These are phyloP conservation scores for Carnegiea gigantea DNA, from an alignment of 179 eudicot species.

Conservation along the genomic window DNA sequence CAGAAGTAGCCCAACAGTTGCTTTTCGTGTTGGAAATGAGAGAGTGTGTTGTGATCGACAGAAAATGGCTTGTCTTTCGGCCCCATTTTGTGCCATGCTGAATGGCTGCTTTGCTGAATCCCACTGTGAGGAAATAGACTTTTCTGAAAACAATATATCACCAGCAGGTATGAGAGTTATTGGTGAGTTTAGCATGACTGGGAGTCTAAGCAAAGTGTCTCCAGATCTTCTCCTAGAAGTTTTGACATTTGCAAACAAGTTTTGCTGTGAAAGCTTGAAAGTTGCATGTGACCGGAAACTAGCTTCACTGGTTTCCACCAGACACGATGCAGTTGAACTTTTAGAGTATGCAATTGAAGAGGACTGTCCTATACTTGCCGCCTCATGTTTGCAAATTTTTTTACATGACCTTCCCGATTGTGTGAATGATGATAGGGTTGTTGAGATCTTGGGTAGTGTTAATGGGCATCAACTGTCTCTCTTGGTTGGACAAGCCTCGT, in stretches of 20 bases:
- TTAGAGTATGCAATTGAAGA: conserved; percentile 85
- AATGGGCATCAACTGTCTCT: conserved; percentile 55
- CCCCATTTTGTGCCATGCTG: conserved; percentile 88
- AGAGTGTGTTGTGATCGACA: conserved; percentile 70
- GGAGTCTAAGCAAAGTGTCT: conserved; percentile 45
- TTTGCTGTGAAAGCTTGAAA: conserved; percentile 88
- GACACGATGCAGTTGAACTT: conserved; percentile 74
- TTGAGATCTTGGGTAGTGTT: conserved; percentile 57
- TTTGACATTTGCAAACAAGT: conserved; percentile 78
- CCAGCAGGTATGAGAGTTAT: conserved; percentile 70
- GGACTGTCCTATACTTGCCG: conserved; percentile 79
- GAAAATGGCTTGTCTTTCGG: conserved; percentile 72
- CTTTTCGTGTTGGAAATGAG: conserved; percentile 71
- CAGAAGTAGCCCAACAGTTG: conserved; percentile 42
- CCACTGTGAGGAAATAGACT: conserved; percentile 55
- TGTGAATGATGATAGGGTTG: conserved; percentile 59
- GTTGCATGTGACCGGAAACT: conserved; percentile 88
- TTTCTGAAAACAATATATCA: conserved; percentile 73
- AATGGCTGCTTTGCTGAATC: conserved; percentile 91
- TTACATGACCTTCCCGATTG: conserved; percentile 81
- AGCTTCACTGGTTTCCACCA: conserved; percentile 60
- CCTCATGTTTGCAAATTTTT: conserved; percentile 87
- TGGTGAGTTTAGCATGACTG: conserved; percentile 60
- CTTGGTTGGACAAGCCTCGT: conserved; percentile 73
- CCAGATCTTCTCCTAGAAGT: conserved; percentile 66